A percentile compares a stretch with the other conserved stretches of the same genome.
Conservation (phyloP, 2,329 filamentous ascomycete species). For the Exophiala oligosperma region DNA sequence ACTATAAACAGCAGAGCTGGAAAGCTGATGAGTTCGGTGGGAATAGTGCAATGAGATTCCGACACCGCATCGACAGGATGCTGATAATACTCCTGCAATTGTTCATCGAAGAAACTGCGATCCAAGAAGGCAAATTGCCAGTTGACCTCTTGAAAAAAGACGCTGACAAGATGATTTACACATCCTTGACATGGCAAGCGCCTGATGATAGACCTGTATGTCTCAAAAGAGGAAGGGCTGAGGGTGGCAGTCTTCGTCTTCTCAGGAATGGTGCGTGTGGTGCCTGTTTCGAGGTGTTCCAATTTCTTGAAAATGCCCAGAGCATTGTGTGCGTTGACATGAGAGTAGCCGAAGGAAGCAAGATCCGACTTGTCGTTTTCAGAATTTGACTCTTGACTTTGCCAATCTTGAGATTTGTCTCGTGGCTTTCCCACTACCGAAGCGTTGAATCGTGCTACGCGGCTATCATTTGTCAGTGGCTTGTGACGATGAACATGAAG, state of each 20-base stretch:
- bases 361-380: constrained; percentile 5
- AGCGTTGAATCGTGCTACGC: too few species aligned
- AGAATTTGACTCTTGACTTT: too few species aligned
- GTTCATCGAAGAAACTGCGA: constrained; percentile 6
- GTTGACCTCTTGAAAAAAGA: constrained; percentile 13
- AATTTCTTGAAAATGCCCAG: constrained; percentile 12
- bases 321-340: constrained; percentile 11
- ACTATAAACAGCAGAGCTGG: constrained; percentile 11
- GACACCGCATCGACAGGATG: not conserved
- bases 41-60: not conserved
- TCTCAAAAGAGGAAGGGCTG: constrained; percentile 3
- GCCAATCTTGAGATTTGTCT: too few species aligned
- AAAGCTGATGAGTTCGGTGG: constrained; percentile 5
- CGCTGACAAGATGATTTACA: constrained; percentile 4
- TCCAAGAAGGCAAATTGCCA: constrained; percentile 14
- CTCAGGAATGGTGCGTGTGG: not conserved
- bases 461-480: too few species aligned
- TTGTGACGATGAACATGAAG: not conserved
- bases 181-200: constrained; percentile 7
- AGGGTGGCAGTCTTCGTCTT: constrained; percentile 4
- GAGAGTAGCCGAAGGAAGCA: constrained; percentile 10
- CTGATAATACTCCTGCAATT: constrained; percentile 10
- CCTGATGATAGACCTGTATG: constrained; percentile 9
- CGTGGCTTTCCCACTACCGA: too few species aligned
- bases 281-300: constrained; percentile 7